Evolutionary conservation across 2,329 filamentous ascomycete genomes (phyloP).

Genomic region (Emergomyces orientalis): DNA sequence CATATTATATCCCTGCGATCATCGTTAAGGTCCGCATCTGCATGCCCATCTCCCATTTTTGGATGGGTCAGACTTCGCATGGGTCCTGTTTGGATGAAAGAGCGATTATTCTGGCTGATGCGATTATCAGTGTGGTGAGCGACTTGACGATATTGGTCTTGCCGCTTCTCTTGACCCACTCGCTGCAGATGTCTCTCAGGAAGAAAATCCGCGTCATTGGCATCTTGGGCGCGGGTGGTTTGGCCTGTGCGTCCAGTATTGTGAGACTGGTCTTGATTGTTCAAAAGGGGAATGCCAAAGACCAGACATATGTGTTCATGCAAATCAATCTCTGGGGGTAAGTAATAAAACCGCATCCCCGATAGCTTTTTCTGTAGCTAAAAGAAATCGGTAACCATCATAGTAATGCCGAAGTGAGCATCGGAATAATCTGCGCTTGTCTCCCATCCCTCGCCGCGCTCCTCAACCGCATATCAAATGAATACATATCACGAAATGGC

Average conservation of each 20-base stretch:
- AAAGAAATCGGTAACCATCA: slow-evolving; percentile 19
- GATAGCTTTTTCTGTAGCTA: slow-evolving; percentile 25
- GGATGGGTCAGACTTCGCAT: slow-evolving; percentile 22
- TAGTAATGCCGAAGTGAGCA: slow-evolving; percentile 33
- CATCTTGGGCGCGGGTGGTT: slow-evolving; percentile 42
- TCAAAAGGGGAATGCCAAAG: slow-evolving; percentile 18
- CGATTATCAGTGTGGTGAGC: slow-evolving; percentile 50
- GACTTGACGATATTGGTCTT: slow-evolving; percentile 47
- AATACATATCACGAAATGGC: slow-evolving; percentile 21
- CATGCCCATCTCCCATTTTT: slow-evolving; percentile 35
- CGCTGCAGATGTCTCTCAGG: slow-evolving; percentile 37
- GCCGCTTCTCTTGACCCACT: slow-evolving; percentile 40
- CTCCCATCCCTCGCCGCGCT: slow-evolving; percentile 32
- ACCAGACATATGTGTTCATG: slow-evolving; percentile 23
- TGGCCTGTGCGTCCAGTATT: slow-evolving; percentile 24
- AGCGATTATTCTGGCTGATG: slow-evolving; percentile 43
- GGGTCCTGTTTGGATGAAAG: slow-evolving; percentile 23
- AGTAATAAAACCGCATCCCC: slow-evolving; percentile 20
- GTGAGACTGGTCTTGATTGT: slow-evolving; percentile 23
- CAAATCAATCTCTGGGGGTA: slow-evolving; percentile 26
- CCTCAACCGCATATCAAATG: slow-evolving; percentile 26
- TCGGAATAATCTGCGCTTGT: slow-evolving; percentile 35
- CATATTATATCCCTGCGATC: slow-evolving; percentile 35
- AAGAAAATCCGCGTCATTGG: slow-evolving; percentile 41
- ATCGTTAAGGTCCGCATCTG: slow-evolving; percentile 39